phyloP scores from a whole-genome alignment of 345 rosid genomes.

The Arabidopsis arenosa region DNA sequence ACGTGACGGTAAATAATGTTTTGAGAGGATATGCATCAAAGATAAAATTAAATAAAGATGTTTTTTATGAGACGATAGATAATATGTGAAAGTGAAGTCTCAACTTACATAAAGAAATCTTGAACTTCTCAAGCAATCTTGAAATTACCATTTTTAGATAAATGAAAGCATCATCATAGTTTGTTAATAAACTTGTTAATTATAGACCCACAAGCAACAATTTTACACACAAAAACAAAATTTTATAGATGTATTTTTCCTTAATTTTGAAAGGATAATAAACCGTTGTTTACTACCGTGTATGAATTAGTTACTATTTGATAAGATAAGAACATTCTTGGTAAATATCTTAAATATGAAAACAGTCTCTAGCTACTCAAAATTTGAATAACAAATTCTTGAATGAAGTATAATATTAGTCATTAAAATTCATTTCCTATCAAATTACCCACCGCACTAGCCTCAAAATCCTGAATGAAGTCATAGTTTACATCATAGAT shows the following conservation, averaged over 20 bases:
- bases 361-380: neutral
- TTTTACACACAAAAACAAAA: no score
- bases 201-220: neutral
- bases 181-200: conserved; percentile 4
- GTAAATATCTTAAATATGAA: no score
- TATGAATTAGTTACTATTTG: no score
- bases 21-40: conserved; percentile 34
- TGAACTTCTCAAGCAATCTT: conserved; percentile 26
- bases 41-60: neutral
- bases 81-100: conserved; percentile 44
- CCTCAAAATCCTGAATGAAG: conserved; percentile 30
- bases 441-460: conserved; percentile 46
- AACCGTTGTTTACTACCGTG: no score
- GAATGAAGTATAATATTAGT: neutral
- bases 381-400: neutral
- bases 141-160: neutral
- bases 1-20: conserved; percentile 43
- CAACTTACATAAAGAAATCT: conserved; percentile 34
- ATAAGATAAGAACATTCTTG: no score
- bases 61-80: neutral
- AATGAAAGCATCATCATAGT: neutral
- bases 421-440: neutral
- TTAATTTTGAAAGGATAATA: no score
- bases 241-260: no score
- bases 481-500: conserved; percentile 43